Base-by-base conservation (phyloP, 2,329 filamentous ascomycete species). In the Plenodomus tracheiphilus region DNA sequence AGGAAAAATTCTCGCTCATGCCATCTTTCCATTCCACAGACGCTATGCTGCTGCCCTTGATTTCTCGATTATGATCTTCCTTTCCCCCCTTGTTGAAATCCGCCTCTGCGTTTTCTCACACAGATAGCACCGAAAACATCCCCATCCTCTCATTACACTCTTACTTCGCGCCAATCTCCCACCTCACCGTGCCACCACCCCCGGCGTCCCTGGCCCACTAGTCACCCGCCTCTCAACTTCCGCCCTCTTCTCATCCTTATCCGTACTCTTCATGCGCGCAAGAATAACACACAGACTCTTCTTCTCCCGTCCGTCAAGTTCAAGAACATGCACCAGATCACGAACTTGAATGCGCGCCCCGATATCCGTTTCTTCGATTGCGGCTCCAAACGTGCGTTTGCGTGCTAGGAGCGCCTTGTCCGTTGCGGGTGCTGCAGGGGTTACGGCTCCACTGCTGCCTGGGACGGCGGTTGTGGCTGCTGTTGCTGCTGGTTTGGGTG, bases 271-370 rank as follows among this genome's bases (percentile, higher is more conserved):
- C 41, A 70, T 50, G 32, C 65, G 57, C 20, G 67, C 65, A 39
- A 71, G 38, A 17, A 70, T 63, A 20, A 62, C 30, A 8, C 58
- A 59, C 22, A 72, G 59, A 19, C 85, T 81, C 65, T 77, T 82
- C 57, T 75, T 76, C 68, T 91, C 87, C 57, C 79, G 81, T 1
- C 89, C 87, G 67, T 96, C 90, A 42, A 85, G 79, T 70, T 96
- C 92, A 39, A 97, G 79, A 51, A 89, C 88, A 17, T 84, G 79
- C 15, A 96, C 78, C 77, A 91, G 85, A 71, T 97, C 93, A 46
- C 93, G 82, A 43, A 96, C 77, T 74, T 97, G 91, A 40, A 97
- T 89, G 20, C 86, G 86, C 58, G 81, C 82, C 25, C 90, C 91
- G 66, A 87, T 88, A 18, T 87, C 84, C 44, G 84, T 85, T 62